Evolutionary conservation across 805 yeast species (phyloP), one percentile per base, ranked within the genome.

Genomic region (Isabelozyma rhagii): DNA sequence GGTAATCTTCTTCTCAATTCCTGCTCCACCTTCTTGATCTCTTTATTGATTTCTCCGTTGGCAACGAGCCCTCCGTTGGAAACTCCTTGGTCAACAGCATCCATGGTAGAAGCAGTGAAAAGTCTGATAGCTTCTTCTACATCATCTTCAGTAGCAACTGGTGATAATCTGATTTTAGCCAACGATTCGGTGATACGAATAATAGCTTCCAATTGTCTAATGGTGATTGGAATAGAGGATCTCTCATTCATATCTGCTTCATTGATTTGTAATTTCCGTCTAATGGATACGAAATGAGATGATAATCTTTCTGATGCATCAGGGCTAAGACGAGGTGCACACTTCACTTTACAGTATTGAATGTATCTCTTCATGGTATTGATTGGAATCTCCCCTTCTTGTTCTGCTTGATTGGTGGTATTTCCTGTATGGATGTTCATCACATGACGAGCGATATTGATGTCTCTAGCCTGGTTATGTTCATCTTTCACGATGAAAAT

Each of bases 151-250:
- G 83, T 80, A 3, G 97, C 98, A 14, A 90, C 78, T 1, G 97
- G 93, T 11, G 86, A 78, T 49, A 94, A 72, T 49, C 85, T 84
- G 51, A 94, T 67, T 67, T 94, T 94, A 7, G 99, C 99, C 49
- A 94, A 72, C 0, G 97, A 82, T 71, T 94, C 99, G 1, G 97
- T 82, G 48, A 94, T 94, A 74, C 99, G 92, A 45, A 94, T 83
- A 59, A 94, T 89, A 39, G 99, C 99, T 71, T 94, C 99, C 53
- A 94, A 78, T 74, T 94, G 99, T 78, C 99, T 91, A 43, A 94
- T 84, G 0, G 99, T 94, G 62, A 94, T 93, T 29, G 99, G 99
- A 61, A 94, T 94, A 1, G 97, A 87, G 0, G 97, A 91, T 59
- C 97, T 79, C 63, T 87, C 97, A 53, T 90, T 85, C 54, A 91